Conservation (phyloP, 1,284 basidiomycete species). For the Puccinia sorghi region DNA sequence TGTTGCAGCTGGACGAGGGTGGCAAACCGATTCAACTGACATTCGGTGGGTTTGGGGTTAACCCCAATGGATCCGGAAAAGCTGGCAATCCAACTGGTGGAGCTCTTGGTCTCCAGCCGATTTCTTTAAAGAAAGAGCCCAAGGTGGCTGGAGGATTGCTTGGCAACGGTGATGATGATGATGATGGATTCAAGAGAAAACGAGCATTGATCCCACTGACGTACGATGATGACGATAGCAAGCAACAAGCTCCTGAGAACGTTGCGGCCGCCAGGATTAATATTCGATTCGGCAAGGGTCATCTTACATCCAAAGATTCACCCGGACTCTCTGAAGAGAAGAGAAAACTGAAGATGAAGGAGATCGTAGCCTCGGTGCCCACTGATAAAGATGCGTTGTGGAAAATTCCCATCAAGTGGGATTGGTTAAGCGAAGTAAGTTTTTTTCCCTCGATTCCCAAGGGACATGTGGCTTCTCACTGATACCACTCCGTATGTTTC, state of each 20-base stretch:
- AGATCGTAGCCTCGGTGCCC: conserved; percentile 55
- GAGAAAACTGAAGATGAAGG: conserved; percentile 53
- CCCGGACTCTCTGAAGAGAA: conserved; percentile 50
- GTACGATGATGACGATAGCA: conserved; percentile 57
- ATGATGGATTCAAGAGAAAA: conserved; percentile 53
- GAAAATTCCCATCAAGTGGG: conserved; percentile 54
- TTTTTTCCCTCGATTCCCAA: neutral
- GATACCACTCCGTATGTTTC: neutral
- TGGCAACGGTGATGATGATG: conserved; percentile 56
- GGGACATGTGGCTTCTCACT: neutral
- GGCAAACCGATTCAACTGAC: conserved; percentile 52
- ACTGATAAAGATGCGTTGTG: conserved; percentile 54
- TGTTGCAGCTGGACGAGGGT: conserved; percentile 48
- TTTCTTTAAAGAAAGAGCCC: conserved; percentile 51
- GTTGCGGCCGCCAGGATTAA: conserved; percentile 29
- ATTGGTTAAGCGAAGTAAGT: conserved; percentile 55
- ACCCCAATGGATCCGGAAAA: conserved; percentile 16
- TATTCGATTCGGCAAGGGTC: conserved; percentile 34
- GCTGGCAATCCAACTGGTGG: conserved; percentile 6
- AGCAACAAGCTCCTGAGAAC: conserved; percentile 38
- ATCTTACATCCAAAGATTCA: conserved; percentile 20
- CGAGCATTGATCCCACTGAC: conserved; percentile 56
- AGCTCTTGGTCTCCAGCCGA: conserved; percentile 52
- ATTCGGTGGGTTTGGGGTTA: conserved; percentile 27
- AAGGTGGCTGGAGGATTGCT: conserved; percentile 48